Conservation (phyloP, 768 basidiomycete genomes). For the Suillus variegatus region DNA sequence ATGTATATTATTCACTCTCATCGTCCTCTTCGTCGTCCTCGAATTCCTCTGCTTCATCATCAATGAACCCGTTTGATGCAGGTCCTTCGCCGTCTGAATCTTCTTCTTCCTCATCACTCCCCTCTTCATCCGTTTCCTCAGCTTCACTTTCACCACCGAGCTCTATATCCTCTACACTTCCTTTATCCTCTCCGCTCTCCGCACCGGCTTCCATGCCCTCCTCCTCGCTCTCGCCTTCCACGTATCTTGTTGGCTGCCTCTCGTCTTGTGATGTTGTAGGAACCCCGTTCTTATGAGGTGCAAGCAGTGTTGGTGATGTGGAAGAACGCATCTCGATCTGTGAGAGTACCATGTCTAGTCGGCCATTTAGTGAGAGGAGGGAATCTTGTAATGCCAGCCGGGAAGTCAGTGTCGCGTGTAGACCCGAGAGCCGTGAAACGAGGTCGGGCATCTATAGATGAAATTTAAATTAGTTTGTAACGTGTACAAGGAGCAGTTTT, state of each 20-base stretch:
- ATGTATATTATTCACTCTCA: conserved; percentile 45
- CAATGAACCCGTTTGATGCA: conserved; percentile 52
- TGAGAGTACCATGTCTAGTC: conserved; percentile 90
- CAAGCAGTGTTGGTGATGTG: conserved; percentile 58
- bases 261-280: conserved; percentile 34
- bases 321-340: conserved; percentile 90
- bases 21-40: conserved; percentile 53
- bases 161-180: conserved; percentile 79
- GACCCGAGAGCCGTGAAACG: conserved; percentile 79
- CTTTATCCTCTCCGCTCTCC: conserved; percentile 66
- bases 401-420: conserved; percentile 79
- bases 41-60: conserved; percentile 62
- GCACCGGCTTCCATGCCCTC: conserved; percentile 56
- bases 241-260: conserved; percentile 53
- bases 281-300: conserved; percentile 40
- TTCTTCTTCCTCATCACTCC: conserved; percentile 41
- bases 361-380: conserved; percentile 82
- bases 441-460: conserved; percentile 82
- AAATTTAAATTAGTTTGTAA: conserved; percentile 12
- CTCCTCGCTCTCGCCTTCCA: conserved; percentile 80
- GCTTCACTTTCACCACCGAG: conserved; percentile 64
- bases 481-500: background rate
- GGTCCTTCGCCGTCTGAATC: conserved; percentile 42
- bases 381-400: conserved; percentile 83
- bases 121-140: conserved; percentile 49